A percentile compares a stretch with the other conserved stretches of the same genome.
phyloP scores from a whole-genome alignment of 2,329 filamentous ascomycete genomes.

The Claviceps purpurea region DNA sequence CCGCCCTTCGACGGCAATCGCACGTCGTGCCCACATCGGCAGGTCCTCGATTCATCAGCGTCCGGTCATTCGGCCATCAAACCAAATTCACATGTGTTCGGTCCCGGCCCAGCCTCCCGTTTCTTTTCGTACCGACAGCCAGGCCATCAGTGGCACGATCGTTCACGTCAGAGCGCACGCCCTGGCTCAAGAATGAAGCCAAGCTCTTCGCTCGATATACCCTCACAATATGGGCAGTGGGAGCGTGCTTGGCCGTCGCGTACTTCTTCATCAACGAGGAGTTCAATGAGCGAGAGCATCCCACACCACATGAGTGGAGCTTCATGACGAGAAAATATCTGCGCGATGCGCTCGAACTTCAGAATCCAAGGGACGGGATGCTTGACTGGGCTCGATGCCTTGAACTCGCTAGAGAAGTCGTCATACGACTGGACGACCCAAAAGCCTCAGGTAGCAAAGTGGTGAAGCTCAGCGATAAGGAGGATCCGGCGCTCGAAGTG shows the following conservation, averaged over 20 bases:
- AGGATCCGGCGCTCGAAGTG: conserved; percentile 56
- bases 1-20: conserved; percentile 16
- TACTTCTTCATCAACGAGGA: conserved; percentile 60
- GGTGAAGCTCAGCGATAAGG: conserved; percentile 39
- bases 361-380: conserved; percentile 36
- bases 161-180: conserved; percentile 65
- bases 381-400: conserved; percentile 58
- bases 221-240: conserved; percentile 49
- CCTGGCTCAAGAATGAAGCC: conserved; percentile 57
- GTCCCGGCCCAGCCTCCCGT: conserved; percentile 28
- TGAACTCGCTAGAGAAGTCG: conserved; percentile 41
- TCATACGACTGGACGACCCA: conserved; percentile 57
- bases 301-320: conserved; percentile 73
- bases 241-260: conserved; percentile 45
- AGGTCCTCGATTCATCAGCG: conserved; percentile 10
- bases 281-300: conserved; percentile 58
- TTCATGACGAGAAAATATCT: conserved; percentile 56
- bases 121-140: conserved; percentile 32
- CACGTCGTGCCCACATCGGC: conserved; percentile 4
- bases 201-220: conserved; percentile 57
- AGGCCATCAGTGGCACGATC: conserved; percentile 50
- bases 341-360: conserved; percentile 48
- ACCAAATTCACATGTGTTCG: conserved; percentile 16
- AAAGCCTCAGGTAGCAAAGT: conserved; percentile 55
- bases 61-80: conserved; percentile 16